These are phyloP conservation scores for Magnusiomyces fungicola DNA, from an alignment of 1,139 yeast genomes.

Conservation along the genomic window DNA sequence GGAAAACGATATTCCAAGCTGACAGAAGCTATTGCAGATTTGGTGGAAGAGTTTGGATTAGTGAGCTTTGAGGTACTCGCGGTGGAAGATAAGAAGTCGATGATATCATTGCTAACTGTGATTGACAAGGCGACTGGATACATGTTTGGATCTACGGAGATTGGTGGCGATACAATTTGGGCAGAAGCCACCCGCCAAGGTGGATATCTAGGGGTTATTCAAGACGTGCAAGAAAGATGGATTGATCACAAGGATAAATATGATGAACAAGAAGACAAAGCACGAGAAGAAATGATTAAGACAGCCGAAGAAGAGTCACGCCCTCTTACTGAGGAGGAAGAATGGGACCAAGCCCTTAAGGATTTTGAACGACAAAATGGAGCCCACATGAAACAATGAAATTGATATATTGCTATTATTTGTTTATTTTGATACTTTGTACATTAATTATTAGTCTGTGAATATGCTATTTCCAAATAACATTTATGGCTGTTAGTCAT, in stretches of 20 bases:
- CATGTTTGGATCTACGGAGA: slow-evolving; percentile 82
- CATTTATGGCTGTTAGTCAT: slow-evolving; percentile 33
- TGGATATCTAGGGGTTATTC: slow-evolving; percentile 44
- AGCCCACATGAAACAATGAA: slow-evolving; percentile 2
- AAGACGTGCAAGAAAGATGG: slow-evolving; percentile 95
- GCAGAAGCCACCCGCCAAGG: slow-evolving; percentile 85
- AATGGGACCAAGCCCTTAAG: slow-evolving; percentile 59
- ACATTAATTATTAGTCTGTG: too few relatives aligned
- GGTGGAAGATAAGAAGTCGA: slow-evolving; percentile 83
- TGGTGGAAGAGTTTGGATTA: slow-evolving; percentile 79
- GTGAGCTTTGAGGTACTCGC: slow-evolving; percentile 86
- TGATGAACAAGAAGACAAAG: slow-evolving; percentile 54
- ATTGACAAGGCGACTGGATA: slow-evolving; percentile 93
- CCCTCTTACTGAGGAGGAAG: slow-evolving; percentile 49
- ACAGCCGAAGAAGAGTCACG: slow-evolving; percentile 21
- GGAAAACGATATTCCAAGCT: slow-evolving; percentile 60
- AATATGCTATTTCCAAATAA: too few relatives aligned
- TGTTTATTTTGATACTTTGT: too few relatives aligned
- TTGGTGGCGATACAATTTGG: slow-evolving; percentile 96
- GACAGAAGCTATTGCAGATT: slow-evolving; percentile 72
- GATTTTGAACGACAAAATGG: slow-evolving; percentile 50
- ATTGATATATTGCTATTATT: too few relatives aligned
- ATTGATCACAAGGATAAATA: slow-evolving; percentile 72
- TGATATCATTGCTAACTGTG: slow-evolving; percentile 70
- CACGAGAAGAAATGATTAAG: slow-evolving; percentile 34